Evolutionary conservation across 1,139 yeast species (phyloP).

Genomic region (Sugiyamaella pinicola): DNA sequence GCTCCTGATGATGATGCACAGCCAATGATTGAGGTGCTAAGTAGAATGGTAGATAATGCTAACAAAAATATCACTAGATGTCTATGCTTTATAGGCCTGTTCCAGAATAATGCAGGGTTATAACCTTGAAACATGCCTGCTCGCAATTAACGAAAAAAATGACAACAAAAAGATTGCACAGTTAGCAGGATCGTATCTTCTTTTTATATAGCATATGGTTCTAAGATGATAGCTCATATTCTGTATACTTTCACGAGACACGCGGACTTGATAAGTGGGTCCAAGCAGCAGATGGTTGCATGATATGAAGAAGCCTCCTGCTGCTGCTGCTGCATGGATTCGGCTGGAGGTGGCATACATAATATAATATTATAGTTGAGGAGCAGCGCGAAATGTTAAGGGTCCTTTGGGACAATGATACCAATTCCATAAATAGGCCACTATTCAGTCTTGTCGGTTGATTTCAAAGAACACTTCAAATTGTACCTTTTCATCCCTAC

Average conservation of each 20-base stretch:
- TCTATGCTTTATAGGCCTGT: slow-evolving; percentile 27
- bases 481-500: no score
- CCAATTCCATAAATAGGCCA: no score
- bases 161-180: no score
- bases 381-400: no score
- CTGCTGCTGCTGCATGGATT: slow-evolving; percentile 5
- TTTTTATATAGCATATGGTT: not conserved
- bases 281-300: slow-evolving; percentile 5
- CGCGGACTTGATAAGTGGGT: slow-evolving; percentile 10
- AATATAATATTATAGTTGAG: not conserved
- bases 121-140: slow-evolving; percentile 2
- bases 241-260: not conserved
- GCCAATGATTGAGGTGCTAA: slow-evolving; percentile 32
- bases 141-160: not conserved
- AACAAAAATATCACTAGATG: slow-evolving; percentile 31
- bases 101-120: slow-evolving; percentile 19
- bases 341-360: not conserved
- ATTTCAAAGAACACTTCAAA: no score
- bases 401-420: not conserved
- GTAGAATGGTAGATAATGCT: slow-evolving; percentile 29
- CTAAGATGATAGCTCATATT: not conserved
- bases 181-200: not conserved
- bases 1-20: slow-evolving; percentile 30
- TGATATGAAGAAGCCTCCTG: no score
- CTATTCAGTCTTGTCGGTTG: no score